Percentiles rank a stretch among this genome's conserved stretches.
Conservation (phyloP, 305 asterid genomes). For the Fraxinus platypoda region DNA sequence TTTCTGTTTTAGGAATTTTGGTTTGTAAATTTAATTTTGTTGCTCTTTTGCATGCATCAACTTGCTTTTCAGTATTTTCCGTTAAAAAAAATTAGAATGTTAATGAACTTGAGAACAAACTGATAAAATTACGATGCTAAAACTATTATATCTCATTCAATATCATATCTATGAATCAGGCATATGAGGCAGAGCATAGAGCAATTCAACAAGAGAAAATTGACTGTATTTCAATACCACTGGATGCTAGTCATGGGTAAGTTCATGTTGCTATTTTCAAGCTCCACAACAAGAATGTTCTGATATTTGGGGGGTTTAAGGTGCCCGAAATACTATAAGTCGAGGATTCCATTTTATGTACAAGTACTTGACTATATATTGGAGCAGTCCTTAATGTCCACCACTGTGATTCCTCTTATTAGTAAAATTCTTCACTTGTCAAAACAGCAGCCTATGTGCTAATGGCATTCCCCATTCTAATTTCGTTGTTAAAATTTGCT, state of each 20-base stretch:
- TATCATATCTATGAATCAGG: constrained; percentile 42
- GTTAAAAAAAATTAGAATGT: background rate
- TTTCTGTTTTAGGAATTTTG: background rate
- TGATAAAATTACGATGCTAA: background rate
- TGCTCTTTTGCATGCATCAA: background rate
- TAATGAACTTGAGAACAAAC: background rate
- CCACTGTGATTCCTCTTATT: background rate
- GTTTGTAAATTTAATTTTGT: background rate
- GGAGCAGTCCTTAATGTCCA: background rate
- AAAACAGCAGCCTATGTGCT: background rate
- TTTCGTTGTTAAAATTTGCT: background rate
- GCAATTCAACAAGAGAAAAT: constrained; percentile 61
- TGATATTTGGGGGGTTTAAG: background rate
- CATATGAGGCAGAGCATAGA: constrained; percentile 83
- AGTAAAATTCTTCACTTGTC: background rate
- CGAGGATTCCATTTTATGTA: background rate
- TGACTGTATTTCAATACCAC: constrained; percentile 63
- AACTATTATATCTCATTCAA: constrained; percentile 1
- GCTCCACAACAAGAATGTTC: background rate
- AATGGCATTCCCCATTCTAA: background rate
- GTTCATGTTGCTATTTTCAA: constrained; percentile 25
- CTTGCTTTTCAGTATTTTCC: constrained; percentile 2
- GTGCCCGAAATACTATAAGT: background rate
- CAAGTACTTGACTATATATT: background rate
- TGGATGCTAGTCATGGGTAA: constrained; percentile 79